These are phyloP conservation scores for Sonneratia caseolaris DNA, from an alignment of 345 rosid genomes.

Conservation along the genomic window DNA sequence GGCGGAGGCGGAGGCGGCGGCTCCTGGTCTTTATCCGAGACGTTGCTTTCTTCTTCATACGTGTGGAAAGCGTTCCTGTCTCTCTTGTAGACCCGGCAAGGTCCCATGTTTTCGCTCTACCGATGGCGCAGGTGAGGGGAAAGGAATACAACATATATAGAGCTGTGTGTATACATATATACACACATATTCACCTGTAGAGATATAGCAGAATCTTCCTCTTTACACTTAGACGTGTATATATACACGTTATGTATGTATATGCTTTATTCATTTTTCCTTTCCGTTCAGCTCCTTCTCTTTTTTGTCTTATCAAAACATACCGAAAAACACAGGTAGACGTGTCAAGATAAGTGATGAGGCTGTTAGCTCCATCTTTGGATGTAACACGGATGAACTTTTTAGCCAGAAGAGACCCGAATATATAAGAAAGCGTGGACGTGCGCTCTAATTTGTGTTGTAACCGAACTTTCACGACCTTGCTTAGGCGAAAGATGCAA, in stretches of 20 bases:
- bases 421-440: too few species aligned
- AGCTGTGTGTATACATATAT: background rate
- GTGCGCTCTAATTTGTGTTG: too few species aligned
- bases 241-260: background rate
- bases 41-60: slow-evolving; percentile 9
- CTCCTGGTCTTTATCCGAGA: background rate
- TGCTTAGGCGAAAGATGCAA: too few species aligned
- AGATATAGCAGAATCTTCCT: background rate
- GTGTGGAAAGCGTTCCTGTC: slow-evolving; percentile 5
- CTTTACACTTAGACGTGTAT: too few species aligned
- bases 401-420: background rate
- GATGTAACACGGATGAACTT: too few species aligned
- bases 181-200: background rate
- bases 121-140: background rate
- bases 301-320: too few species aligned
- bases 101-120: slow-evolving; percentile 6
- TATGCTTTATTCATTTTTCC: background rate
- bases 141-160: background rate
- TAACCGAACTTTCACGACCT: too few species aligned
- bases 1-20: slow-evolving; percentile 2
- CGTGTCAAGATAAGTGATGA: too few species aligned
- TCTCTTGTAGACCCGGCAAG: slow-evolving; percentile 14
- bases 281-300: background rate
- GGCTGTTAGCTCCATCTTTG: too few species aligned
- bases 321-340: too few species aligned